Base-by-base conservation (phyloP, 2,329 filamentous ascomycete genomes). In the Colletotrichum karsti region DNA sequence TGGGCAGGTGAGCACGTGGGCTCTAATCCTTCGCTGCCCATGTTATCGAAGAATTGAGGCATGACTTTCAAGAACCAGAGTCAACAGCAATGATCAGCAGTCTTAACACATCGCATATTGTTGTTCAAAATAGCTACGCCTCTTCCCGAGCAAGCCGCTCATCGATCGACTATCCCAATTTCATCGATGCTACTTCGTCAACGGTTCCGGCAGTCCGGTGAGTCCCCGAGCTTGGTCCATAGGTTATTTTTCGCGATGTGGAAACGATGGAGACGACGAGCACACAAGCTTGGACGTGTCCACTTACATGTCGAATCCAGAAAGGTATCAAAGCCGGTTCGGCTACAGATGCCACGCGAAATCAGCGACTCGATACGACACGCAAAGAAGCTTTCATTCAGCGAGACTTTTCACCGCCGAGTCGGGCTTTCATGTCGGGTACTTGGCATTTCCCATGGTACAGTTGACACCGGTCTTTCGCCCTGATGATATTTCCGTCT, bases 201-300 rank as follows among this genome's bases (percentile, higher is more conserved):
- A 12, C 30, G 18, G n/a, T 46, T 28, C 44, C 44, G 20, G 37
- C 18, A 35, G 30, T 18, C 24, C 57, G 51, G 64, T 20, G 44
- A 62, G 35, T 20, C 41, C n/a, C 4, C 18, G 63, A 46, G 64
- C 60, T 67, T 53, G 60, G 60, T 67, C 53, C 60, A 64, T 41
- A 64, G 53, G 30, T 56, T 64, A 67, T 64, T 63, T 60, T 37
- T 22, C 15, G n/a, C 54, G 24, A 28, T 33, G 60, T 64, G 46
- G 60, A 58, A 64, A 67, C 53, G 35, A 41, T 58, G 44, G 60
- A 22, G 28, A 54, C 57, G n/a, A 18, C 13, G 48, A 66, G 46
- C 30, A 30, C 26, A 46, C 46, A 15, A 35, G 35, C 33, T 7
- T 20, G 24, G 20, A 26, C 13, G 30, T 46, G 42, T 58, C 46